Conservation (phyloP, 257 asterid species). For the Nyctanthes arbortristis region DNA sequence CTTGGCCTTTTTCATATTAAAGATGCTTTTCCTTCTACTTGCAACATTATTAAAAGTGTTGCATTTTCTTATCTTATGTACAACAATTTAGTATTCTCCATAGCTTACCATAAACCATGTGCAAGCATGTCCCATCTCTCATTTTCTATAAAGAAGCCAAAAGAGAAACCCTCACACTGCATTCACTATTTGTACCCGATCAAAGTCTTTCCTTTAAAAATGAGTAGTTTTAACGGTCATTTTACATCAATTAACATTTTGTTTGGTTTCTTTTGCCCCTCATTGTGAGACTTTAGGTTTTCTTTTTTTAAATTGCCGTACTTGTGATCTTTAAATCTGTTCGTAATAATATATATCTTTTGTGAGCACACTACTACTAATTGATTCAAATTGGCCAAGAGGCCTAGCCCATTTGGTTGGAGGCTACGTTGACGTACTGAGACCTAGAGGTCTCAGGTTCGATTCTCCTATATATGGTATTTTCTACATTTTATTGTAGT, state of each 20-base stretch:
- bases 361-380: no score
- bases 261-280: no score
- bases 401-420: no score
- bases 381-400: no score
- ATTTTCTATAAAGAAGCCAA: slow-evolving; percentile 33
- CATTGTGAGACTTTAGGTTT: no score
- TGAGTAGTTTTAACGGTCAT: not conserved
- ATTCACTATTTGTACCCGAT: not conserved
- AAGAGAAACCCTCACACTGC: not conserved
- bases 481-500: no score
- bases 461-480: no score
- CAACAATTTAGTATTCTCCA: slow-evolving; percentile 27
- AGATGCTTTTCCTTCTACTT: slow-evolving; percentile 38
- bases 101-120: slow-evolving; percentile 54
- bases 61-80: not conserved
- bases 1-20: slow-evolving; percentile 17
- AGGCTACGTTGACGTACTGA: no score
- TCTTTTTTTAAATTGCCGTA: no score
- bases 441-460: no score
- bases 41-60: not conserved
- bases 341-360: no score
- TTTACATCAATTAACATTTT: not conserved
- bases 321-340: no score
- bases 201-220: not conserved
- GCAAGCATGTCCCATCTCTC: slow-evolving; percentile 34